Evolutionary conservation across 2,329 filamentous ascomycete species (phyloP).

Genomic region (Paraphaeosphaeria minitans): DNA sequence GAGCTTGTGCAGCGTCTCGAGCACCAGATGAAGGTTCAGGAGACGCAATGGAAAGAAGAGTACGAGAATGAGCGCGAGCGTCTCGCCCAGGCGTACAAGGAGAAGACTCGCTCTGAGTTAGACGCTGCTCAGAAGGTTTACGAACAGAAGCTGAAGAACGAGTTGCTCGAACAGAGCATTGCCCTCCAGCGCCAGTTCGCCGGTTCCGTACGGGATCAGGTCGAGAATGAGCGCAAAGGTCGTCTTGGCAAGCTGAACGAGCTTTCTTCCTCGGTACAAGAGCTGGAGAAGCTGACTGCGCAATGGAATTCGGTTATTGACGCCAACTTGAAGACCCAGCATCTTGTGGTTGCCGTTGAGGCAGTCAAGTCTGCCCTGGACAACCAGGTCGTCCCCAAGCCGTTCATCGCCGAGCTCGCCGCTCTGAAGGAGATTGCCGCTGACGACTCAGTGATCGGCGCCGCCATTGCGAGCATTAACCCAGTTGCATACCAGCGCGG

Average conservation of each 20-base stretch:
- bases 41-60: constrained; percentile 82
- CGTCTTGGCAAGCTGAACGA: constrained; percentile 85
- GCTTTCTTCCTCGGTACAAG: constrained; percentile 75
- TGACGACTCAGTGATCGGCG: constrained; percentile 84
- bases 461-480: constrained; percentile 96
- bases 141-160: constrained; percentile 82
- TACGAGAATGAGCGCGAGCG: constrained; percentile 86
- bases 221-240: constrained; percentile 86
- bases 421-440: constrained; percentile 90
- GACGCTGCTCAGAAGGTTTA: constrained; percentile 79
- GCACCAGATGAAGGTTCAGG: constrained; percentile 78
- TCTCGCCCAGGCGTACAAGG: constrained; percentile 76
- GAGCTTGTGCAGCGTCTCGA: constrained; percentile 91
- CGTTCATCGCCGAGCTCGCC: constrained; percentile 90
- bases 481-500: constrained; percentile 91
- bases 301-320: constrained; percentile 93
- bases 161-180: constrained; percentile 88
- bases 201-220: constrained; percentile 74
- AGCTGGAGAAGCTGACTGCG: constrained; percentile 84
- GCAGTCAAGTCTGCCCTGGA: constrained; percentile 85
- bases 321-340: constrained; percentile 88
- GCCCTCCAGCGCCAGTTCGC: constrained; percentile 85
- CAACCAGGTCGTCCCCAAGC: constrained; percentile 73
- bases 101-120: constrained; percentile 77
- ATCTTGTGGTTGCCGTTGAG: constrained; percentile 94